Base-by-base conservation (phyloP, 2,329 filamentous ascomycete genomes). In the Calonectria pseudoturangicola region DNA sequence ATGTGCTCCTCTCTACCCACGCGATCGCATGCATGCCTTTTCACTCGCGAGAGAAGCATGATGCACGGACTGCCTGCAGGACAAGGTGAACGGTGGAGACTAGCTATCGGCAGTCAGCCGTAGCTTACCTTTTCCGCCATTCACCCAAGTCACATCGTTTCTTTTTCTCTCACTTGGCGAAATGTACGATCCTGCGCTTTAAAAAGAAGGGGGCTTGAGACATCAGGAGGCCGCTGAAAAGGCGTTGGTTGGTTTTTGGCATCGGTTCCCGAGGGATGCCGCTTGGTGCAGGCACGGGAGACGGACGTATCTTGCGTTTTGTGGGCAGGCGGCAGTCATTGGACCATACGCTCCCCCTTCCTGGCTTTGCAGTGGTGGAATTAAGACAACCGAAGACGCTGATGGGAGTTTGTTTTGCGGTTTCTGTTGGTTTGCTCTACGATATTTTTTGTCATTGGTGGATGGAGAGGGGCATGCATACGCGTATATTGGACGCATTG, bases 81-180 rank as follows among this genome's bases (percentile, higher is more conserved):
- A 18, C 64, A 28, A 48, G 68, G 68, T 47, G 50, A 70, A 43
- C 58, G 60, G 63, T 30, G 65, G 51, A 39, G 68, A 50, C 60
- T 68, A 62, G 39, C 76, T 76, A 75, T 75, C 75, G 48, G 58
- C 25, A 68, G 39, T 36, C 25, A 21, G 72, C 48, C 75, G 67
- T 69, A 58, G 75, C 73, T 63, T 75, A 70, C 62, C 39, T 69
- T 30, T 47, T 21, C 9, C 39, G 39, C 70, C 73, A 58, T 33
- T 51, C 25, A 10, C n/a, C 39, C n/a, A n/a, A 25, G 56, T 25
- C 33, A 36, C 25, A 45, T 58, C 12, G 51, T 33, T 63, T 51
- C 6, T 62, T 62, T 16, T 62, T 62, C 58, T 68, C 18, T 51
- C 33, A 30, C 33, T n/a, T 21, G 25, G 66, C 33, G 33, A 25